These are phyloP conservation scores for Chamaecrista fasciculata DNA, from an alignment of 306 rosid species.

Conservation along the genomic window DNA sequence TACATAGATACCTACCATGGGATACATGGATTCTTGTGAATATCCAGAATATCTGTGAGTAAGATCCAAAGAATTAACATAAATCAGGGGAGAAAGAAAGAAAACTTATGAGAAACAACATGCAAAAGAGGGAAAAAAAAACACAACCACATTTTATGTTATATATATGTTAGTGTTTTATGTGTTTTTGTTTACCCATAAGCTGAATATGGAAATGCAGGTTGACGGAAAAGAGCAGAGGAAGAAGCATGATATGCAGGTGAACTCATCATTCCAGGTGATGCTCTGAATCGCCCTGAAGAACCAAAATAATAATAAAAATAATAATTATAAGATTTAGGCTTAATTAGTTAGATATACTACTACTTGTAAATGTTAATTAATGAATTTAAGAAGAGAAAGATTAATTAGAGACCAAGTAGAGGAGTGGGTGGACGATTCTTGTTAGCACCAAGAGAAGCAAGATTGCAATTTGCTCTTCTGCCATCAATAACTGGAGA, in stretches of 20 bases:
- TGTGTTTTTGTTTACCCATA: slow-evolving; percentile 70
- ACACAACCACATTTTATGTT: no score
- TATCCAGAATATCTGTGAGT: slow-evolving; percentile 73
- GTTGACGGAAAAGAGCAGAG: slow-evolving; percentile 64
- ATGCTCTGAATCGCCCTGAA: slow-evolving; percentile 64
- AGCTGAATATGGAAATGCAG: slow-evolving; percentile 74
- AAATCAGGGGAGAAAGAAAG: neutral
- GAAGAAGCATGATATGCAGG: slow-evolving; percentile 68
- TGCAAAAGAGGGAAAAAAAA: neutral
- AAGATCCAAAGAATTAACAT: slow-evolving; percentile 4
- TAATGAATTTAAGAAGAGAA: neutral
- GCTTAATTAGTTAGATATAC: no score
- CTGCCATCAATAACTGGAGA: slow-evolving; percentile 97
- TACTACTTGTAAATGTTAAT: no score
- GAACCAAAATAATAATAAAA: no score
- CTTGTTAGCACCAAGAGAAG: slow-evolving; percentile 90
- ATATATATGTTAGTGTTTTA: no score
- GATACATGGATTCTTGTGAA: slow-evolving; percentile 68
- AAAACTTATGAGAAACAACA: neutral
- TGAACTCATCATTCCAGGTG: slow-evolving; percentile 58
- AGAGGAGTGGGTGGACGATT: slow-evolving; percentile 61
- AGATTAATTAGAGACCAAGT: slow-evolving; percentile 48
- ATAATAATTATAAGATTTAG: no score
- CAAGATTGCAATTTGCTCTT: slow-evolving; percentile 94
- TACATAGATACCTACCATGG: slow-evolving; percentile 47